phyloP scores from a whole-genome alignment of 2,329 filamentous ascomycete species.

The Calonectria fujianensis region DNA sequence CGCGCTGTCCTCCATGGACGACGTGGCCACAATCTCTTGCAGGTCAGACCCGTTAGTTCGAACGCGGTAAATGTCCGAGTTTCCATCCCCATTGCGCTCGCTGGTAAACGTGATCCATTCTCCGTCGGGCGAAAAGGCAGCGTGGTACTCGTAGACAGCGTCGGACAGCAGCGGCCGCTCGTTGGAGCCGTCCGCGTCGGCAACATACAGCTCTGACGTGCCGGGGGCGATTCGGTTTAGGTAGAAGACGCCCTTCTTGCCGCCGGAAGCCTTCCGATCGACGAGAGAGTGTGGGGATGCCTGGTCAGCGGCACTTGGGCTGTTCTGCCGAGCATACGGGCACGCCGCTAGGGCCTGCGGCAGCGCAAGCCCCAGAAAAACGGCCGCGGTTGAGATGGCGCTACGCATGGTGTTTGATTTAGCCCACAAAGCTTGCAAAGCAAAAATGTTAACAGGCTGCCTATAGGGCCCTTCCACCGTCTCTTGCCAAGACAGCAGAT shows the following conservation, averaged over 20 bases:
- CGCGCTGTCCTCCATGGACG: slow-evolving; percentile 7
- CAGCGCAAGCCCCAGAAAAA: background rate
- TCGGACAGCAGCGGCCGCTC: background rate
- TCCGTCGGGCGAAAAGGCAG: background rate
- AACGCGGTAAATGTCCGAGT: slow-evolving; percentile 7
- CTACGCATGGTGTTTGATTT: background rate
- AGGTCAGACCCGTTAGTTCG: slow-evolving; percentile 15
- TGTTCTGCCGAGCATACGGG: slow-evolving; percentile 9
- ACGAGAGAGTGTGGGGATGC: background rate
- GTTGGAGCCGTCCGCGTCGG: background rate
- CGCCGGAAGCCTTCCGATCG: background rate
- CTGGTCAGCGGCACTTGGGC: background rate
- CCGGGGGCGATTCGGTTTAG: background rate
- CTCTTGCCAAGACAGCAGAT: slow-evolving; percentile 2
- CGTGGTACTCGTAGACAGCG: slow-evolving; percentile 10
- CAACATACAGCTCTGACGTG: slow-evolving; percentile 12
- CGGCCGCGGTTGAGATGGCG: background rate
- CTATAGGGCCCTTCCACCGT: too few species aligned
- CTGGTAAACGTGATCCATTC: slow-evolving; percentile 11
- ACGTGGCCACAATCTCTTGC: slow-evolving; percentile 7
- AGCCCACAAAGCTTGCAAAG: background rate
- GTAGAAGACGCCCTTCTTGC: slow-evolving; percentile 15
- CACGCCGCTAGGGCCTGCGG: background rate
- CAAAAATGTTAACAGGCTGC: background rate
- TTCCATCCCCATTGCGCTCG: slow-evolving; percentile 5